Base-by-base conservation (phyloP, 345 rosid species). In the Syzygium grande region DNA sequence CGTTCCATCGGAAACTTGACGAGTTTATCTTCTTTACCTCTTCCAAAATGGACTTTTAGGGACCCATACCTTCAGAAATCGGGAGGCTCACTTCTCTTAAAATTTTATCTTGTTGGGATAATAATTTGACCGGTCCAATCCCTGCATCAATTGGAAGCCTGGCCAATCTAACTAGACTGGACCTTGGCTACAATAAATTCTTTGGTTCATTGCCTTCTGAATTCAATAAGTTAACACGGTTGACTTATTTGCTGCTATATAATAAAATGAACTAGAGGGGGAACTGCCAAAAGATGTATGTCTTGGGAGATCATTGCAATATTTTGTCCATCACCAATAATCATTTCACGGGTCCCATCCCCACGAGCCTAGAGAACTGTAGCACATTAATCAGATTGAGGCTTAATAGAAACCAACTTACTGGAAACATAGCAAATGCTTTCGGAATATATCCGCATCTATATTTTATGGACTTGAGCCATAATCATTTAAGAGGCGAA, bases 221-320 rank as follows among this genome's bases (percentile, higher is more conserved):
- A 13, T n/a, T 61, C 34, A 61, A 61, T n/a, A 61, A n/a, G 73
- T 61, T 61, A 61, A 61, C 73, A 0, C 7, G 2, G 17, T 61
- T 61, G 73, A n/a, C 34, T 13, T 2, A 0, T n/a, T 13, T 61
- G 34, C 19, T 5, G 0, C 73, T 61, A 6, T 3, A 0, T n/a
- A 0, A n/a, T 7, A 63, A 63, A 63, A 63, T 63, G 38, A 16
- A 65, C 10, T 65, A 30, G 43, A 65, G 23, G 78, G 78, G 43
- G 23, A 16, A 65, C 5, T 65, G 2, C 43, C 43, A 29, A 0
- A 65, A 29, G 78, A 65, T 30, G 43, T 65, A 30, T 65, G 78
- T 16, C 78, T 65, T 29, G 78, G 78, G 78, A 30, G 41, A 65
- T 16, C 43, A 15, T 30, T 65, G 41, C 78, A 30, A 65, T 7